Conservation (phyloP, 441 rosid species). For the Pelargonium citronellum region DNA sequence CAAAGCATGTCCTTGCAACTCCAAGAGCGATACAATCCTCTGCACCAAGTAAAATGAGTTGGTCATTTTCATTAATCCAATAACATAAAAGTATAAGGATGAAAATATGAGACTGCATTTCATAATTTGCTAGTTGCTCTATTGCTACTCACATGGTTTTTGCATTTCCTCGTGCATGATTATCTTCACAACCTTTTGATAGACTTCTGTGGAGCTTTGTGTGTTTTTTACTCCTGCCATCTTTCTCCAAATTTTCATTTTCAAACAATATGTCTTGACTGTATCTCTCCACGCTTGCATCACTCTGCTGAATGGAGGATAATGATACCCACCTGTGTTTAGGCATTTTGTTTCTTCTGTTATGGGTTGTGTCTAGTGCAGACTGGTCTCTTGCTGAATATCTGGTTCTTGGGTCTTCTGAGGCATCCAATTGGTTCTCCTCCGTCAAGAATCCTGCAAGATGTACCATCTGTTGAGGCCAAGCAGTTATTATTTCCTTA, state of each 20-base stretch:
- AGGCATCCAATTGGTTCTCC: constrained; percentile 13
- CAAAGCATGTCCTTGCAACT: constrained; percentile 27
- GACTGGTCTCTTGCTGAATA: not conserved
- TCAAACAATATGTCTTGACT: constrained; percentile 32
- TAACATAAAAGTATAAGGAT: not conserved
- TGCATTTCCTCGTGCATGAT: constrained; percentile 6
- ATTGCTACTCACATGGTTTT: constrained; percentile 19
- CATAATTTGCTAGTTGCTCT: not conserved
- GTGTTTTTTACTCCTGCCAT: constrained; percentile 20
- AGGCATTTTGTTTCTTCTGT: constrained; percentile 14
- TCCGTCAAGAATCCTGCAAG: constrained; percentile 11
- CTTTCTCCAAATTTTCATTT: constrained; percentile 18
- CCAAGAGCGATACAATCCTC: constrained; percentile 22
- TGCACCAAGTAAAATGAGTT: constrained; percentile 10
- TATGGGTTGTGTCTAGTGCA: constrained; percentile 6
- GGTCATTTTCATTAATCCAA: not conserved
- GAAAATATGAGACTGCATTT: not conserved
- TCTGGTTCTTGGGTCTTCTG: constrained; percentile 7
- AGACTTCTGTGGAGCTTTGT: constrained; percentile 12
- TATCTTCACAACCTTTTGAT: constrained; percentile 16
- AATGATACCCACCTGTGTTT: constrained; percentile 24
- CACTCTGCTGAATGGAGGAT: constrained; percentile 27
- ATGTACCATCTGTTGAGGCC: constrained; percentile 12
- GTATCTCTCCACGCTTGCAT: constrained; percentile 25
- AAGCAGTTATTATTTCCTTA: constrained; percentile 10